Evolutionary conservation across 257 asterid species (phyloP).

Genomic region (Petrea volubilis): DNA sequence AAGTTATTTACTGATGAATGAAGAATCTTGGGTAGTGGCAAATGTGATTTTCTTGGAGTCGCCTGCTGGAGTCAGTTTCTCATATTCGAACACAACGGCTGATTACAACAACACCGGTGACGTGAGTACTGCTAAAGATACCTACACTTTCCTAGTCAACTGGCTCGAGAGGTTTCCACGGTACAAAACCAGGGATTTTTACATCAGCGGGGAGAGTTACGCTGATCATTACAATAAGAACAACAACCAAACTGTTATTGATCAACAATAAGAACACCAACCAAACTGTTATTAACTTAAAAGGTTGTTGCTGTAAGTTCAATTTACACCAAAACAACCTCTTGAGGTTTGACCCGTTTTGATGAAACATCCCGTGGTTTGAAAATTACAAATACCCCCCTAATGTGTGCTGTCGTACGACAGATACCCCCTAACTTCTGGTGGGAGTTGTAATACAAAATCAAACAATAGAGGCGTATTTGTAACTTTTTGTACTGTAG

Average conservation of each 20-base stretch:
- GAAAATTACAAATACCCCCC: too few relatives aligned
- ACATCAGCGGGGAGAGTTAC: conserved; percentile 18
- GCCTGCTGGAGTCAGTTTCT: conserved; percentile 57
- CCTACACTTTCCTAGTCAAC: conserved; percentile 40
- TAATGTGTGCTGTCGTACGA: too few relatives aligned
- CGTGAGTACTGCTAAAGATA: conserved; percentile 35
- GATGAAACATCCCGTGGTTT: too few relatives aligned
- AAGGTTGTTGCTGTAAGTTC: conserved; percentile 46
- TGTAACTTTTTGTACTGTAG: too few relatives aligned
- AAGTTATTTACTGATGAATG: background rate
- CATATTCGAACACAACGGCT: conserved; percentile 43
- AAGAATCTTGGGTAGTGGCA: conserved; percentile 30
- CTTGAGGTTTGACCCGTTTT: too few relatives aligned
- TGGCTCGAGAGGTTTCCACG: conserved; percentile 54
- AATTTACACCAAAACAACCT: too few relatives aligned
- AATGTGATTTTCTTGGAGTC: conserved; percentile 54
- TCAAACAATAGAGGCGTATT: too few relatives aligned
- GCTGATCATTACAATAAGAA: conserved; percentile 48
- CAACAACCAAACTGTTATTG: conserved; percentile 42
- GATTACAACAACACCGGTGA: conserved; percentile 34
- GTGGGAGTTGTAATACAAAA: too few relatives aligned
- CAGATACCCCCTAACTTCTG: too few relatives aligned
- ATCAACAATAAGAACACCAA: conserved; percentile 22
- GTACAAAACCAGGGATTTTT: conserved; percentile 14
- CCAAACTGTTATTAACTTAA: conserved; percentile 36